These are phyloP conservation scores for Lagenidium sp. DNA, from an alignment of 352 stramenopile genomes.

Conservation along the genomic window DNA sequence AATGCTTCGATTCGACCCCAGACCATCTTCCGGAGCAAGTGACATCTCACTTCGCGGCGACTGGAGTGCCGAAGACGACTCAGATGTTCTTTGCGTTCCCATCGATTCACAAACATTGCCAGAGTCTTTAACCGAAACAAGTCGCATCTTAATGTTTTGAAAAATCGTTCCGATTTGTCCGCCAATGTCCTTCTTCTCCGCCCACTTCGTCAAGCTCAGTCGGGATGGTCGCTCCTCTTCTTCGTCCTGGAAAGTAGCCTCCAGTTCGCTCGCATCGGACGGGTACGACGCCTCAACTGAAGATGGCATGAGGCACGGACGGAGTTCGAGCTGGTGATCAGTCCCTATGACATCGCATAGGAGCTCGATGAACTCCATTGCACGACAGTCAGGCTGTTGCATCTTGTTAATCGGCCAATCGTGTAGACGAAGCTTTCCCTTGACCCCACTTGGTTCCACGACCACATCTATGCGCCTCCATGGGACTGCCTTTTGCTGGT, in stretches of 20 bases:
- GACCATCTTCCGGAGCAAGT: too few relatives aligned
- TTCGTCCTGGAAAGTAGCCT: constrained; percentile 7
- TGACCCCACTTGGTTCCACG: constrained; percentile 49
- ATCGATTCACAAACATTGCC: too few relatives aligned
- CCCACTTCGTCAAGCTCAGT: constrained; percentile 8
- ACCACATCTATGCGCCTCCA: constrained; percentile 64
- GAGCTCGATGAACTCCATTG: constrained; percentile 69
- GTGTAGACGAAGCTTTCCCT: constrained; percentile 65
- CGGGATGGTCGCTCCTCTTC: constrained; percentile 9
- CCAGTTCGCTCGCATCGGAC: too few relatives aligned
- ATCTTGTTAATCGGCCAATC: constrained; percentile 78
- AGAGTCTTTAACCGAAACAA: too few relatives aligned
- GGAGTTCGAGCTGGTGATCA: constrained; percentile 44
- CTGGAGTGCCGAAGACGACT: too few relatives aligned
- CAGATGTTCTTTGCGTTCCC: background rate
- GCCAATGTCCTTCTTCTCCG: constrained; percentile 15
- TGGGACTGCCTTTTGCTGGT: constrained; percentile 31
- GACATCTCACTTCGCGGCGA: too few relatives aligned
- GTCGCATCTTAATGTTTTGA: constrained; percentile 11
- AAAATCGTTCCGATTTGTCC: constrained; percentile 16
- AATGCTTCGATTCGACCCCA: too few relatives aligned
- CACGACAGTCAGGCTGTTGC: constrained; percentile 47
- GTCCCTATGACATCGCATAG: constrained; percentile 51
- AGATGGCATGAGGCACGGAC: too few relatives aligned
- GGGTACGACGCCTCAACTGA: too few relatives aligned